phyloP scores from a whole-genome alignment of 1,284 basidiomycete genomes.

The Hemileia vastatrix region DNA sequence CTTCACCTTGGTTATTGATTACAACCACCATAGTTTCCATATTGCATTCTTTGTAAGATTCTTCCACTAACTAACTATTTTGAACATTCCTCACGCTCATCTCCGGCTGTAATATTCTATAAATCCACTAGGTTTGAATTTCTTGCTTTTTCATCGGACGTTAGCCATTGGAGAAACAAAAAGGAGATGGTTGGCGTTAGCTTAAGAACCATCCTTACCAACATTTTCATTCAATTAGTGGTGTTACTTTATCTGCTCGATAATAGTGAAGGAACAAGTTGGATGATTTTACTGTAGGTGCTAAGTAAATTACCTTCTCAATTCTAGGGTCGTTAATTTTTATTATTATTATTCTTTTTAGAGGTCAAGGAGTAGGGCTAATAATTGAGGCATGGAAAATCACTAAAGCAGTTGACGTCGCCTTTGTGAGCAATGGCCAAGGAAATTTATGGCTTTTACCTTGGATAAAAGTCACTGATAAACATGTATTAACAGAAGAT shows the following conservation, averaged over 20 bases:
- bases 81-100: slow-evolving; percentile 40
- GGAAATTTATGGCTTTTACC: slow-evolving; percentile 13
- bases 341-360: background rate
- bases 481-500: slow-evolving; percentile 82
- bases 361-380: slow-evolving; percentile 52
- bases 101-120: background rate
- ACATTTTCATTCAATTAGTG: slow-evolving; percentile 78
- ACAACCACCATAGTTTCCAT: slow-evolving; percentile 65
- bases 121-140: slow-evolving; percentile 64
- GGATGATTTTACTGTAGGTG: slow-evolving; percentile 87
- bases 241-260: slow-evolving; percentile 88
- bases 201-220: slow-evolving; percentile 63
- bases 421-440: slow-evolving; percentile 14
- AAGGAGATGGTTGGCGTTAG: slow-evolving; percentile 51
- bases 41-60: slow-evolving; percentile 64
- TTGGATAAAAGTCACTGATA: slow-evolving; percentile 53
- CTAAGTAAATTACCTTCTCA: slow-evolving; percentile 54
- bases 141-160: slow-evolving; percentile 69
- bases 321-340: background rate
- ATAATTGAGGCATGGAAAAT: slow-evolving; percentile 93
- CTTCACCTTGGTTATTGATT: slow-evolving; percentile 78
- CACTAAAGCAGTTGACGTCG: slow-evolving; percentile 49
- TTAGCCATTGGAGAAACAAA: slow-evolving; percentile 87
- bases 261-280: slow-evolving; percentile 83
- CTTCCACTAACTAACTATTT: slow-evolving; percentile 24